Conservation (phyloP, 2,329 filamentous ascomycete genomes). For the Pseudocercospora musae region DNA sequence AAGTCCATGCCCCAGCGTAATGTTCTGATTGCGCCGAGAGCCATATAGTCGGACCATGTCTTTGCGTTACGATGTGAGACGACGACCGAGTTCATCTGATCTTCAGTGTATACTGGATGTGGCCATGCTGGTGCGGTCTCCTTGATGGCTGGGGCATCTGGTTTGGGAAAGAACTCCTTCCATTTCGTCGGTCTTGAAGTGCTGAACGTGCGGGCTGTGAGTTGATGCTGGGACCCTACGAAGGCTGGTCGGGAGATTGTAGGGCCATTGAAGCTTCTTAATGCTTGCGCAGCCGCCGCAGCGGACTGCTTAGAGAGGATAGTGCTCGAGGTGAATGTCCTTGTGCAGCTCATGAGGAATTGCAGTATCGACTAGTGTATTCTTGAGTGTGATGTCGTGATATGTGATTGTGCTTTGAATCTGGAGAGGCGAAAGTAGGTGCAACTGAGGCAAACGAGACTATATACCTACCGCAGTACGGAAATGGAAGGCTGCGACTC, state of each 20-base stretch:
- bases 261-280: constrained; percentile 38
- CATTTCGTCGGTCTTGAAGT: constrained; percentile 36
- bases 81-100: constrained; percentile 71
- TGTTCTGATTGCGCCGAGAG: constrained; percentile 71
- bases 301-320: constrained; percentile 14
- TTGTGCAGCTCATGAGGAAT: constrained; percentile 11
- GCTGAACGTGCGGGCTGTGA: constrained; percentile 40
- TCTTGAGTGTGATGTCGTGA: constrained; percentile 1
- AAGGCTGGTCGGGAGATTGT: constrained; percentile 34
- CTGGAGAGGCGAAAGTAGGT: constrained; percentile 1
- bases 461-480: constrained; percentile 3
- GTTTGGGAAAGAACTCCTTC: constrained; percentile 48
- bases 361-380: background rate
- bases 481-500: background rate
- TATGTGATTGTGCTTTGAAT: background rate
- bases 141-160: constrained; percentile 44
- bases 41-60: constrained; percentile 72
- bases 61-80: constrained; percentile 74
- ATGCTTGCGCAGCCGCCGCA: constrained; percentile 33
- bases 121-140: constrained; percentile 49
- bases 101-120: constrained; percentile 62
- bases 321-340: constrained; percentile 9
- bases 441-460: constrained; percentile 5
- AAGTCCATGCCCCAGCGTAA: constrained; percentile 78
- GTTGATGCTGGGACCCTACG: constrained; percentile 32